These are phyloP conservation scores for Cucurbita argyrosperma DNA, from an alignment of 306 rosid species.

Conservation along the genomic window DNA sequence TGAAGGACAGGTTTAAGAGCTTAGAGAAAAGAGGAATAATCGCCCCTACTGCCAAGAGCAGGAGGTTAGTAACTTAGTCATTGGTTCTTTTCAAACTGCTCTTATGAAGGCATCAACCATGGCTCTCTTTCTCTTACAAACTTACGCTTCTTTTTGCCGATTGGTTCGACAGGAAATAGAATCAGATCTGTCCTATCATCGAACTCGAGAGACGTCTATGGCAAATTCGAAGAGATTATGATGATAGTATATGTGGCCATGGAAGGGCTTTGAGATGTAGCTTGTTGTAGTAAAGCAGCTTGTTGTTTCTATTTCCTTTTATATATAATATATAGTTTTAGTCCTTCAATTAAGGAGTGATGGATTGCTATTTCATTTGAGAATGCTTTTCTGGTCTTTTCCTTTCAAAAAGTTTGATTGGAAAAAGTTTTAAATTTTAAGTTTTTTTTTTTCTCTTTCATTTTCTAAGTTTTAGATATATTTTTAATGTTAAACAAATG, in stretches of 20 bases:
- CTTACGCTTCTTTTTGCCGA: not conserved
- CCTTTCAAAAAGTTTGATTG: not conserved
- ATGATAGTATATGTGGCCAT: not conserved
- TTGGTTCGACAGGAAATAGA: not conserved
- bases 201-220: not conserved
- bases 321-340: not conserved
- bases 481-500: no score
- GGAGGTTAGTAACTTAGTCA: constrained; percentile 47
- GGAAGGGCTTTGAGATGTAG: not conserved
- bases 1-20: constrained; percentile 76
- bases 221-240: not conserved
- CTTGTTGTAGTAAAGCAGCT: not conserved
- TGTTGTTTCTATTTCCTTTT: not conserved
- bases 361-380: not conserved
- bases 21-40: constrained; percentile 80
- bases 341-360: not conserved
- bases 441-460: no score
- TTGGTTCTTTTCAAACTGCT: constrained; percentile 5
- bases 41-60: constrained; percentile 34
- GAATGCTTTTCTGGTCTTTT: not conserved
- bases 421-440: no score
- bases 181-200: not conserved
- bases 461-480: no score
- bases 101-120: not conserved
- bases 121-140: not conserved